These are phyloP conservation scores for Kurtzmaniella cleridarum DNA, from an alignment of 805 yeast species.

Conservation along the genomic window DNA sequence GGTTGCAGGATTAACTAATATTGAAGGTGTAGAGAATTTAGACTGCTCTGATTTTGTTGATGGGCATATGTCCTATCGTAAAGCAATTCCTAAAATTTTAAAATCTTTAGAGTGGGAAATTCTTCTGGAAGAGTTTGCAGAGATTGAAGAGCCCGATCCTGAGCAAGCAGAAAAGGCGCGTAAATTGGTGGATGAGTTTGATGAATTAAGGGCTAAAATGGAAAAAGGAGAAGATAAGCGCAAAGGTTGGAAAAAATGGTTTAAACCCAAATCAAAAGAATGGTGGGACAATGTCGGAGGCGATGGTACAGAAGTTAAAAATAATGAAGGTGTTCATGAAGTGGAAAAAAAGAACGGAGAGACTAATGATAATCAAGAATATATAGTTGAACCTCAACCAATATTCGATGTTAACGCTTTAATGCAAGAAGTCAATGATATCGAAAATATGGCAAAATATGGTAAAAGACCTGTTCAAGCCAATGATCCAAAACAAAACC, in stretches of 20 bases:
- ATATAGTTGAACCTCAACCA: slow-evolving; percentile 16
- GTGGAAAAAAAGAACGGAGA: slow-evolving; percentile 8
- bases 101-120: slow-evolving; percentile 72
- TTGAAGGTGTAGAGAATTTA: slow-evolving; percentile 70
- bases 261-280: slow-evolving; percentile 43
- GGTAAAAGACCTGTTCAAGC: background rate
- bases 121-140: slow-evolving; percentile 84
- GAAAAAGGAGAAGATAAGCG: slow-evolving; percentile 19
- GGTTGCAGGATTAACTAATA: slow-evolving; percentile 75
- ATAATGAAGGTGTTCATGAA: slow-evolving; percentile 4
- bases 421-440: slow-evolving; percentile 37
- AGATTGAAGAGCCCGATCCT: slow-evolving; percentile 94
- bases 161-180: slow-evolving; percentile 81
- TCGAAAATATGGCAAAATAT: slow-evolving; percentile 30
- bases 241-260: slow-evolving; percentile 46
- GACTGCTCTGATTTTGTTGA: slow-evolving; percentile 84
- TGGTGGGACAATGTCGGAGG: slow-evolving; percentile 56
- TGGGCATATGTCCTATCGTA: slow-evolving; percentile 97
- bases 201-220: slow-evolving; percentile 69
- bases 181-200: slow-evolving; percentile 77
- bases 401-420: slow-evolving; percentile 45
- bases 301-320: slow-evolving; percentile 14
- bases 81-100: slow-evolving; percentile 81
- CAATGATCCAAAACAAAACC: too few relatives aligned
- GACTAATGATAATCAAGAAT: slow-evolving; percentile 20